A percentile compares a stretch with the other conserved stretches of the same genome.
phyloP scores from a whole-genome alignment of 1,284 basidiomycete species.

The Pulveroboletus sp. region DNA sequence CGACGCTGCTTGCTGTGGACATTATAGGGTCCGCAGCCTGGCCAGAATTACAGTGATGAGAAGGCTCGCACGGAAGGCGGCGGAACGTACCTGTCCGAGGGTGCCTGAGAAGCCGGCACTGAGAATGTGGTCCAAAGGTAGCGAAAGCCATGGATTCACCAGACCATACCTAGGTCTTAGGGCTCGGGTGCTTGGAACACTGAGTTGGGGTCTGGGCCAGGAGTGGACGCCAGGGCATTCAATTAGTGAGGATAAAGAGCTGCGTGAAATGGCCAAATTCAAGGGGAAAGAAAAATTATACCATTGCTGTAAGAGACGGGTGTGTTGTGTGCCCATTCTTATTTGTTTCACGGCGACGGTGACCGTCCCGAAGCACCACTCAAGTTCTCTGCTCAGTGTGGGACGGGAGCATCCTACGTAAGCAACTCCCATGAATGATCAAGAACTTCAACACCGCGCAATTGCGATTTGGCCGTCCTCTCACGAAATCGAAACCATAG shows the following conservation, averaged over 20 bases:
- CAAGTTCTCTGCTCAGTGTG: too few species aligned
- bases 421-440: neutral
- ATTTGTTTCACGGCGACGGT: neutral
- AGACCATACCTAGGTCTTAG: neutral
- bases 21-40: neutral
- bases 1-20: slow-evolving; percentile 25
- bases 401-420: slow-evolving; percentile 16
- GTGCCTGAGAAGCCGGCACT: neutral
- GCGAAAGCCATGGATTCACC: neutral
- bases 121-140: neutral
- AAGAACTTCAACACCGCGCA: neutral
- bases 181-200: neutral
- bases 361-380: neutral
- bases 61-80: neutral
- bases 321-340: neutral
- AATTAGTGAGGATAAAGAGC: neutral
- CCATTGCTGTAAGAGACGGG: slow-evolving; percentile 1
- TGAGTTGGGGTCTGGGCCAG: neutral
- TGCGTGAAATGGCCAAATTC: neutral
- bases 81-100: neutral
- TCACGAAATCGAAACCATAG: slow-evolving; percentile 5
- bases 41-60: neutral
- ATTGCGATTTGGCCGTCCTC: neutral
- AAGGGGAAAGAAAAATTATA: neutral
- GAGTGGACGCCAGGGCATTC: neutral